Conservation (phyloP, 1,284 basidiomycete genomes). For the Apiotrichum gracile region DNA sequence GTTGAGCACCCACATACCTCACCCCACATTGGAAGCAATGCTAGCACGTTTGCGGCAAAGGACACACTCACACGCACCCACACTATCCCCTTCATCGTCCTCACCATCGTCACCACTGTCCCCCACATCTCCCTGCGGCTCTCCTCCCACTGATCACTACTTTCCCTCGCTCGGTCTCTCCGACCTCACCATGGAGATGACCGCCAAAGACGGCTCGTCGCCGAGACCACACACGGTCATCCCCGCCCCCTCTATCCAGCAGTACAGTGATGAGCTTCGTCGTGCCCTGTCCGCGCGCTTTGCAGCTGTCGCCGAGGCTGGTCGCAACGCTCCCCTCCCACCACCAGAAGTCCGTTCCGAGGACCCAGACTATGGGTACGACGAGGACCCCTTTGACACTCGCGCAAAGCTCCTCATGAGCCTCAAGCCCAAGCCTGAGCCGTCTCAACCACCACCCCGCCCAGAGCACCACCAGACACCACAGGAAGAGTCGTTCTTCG, state of each 20-base stretch:
- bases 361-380: slow-evolving; percentile 19
- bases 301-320: slow-evolving; percentile 9
- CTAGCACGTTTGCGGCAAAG: background rate
- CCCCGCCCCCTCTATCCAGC: slow-evolving; percentile 10
- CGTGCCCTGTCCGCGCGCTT: slow-evolving; percentile 9
- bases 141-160: background rate
- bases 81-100: background rate
- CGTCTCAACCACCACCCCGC: background rate
- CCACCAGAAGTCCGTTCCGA: background rate
- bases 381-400: slow-evolving; percentile 20
- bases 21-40: too few relatives aligned
- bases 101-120: background rate
- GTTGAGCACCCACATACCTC: too few relatives aligned
- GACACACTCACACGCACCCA: background rate
- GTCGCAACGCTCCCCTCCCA: slow-evolving; percentile 1
- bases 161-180: background rate
- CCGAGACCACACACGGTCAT: slow-evolving; percentile 1
- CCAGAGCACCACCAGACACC: background rate
- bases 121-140: background rate
- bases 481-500: slow-evolving; percentile 2
- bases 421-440: background rate
- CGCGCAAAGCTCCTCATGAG: slow-evolving; percentile 7
- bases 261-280: slow-evolving; percentile 15
- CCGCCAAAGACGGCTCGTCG: background rate
- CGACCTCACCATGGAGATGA: background rate